Base-by-base conservation (phyloP, 2,329 filamentous ascomycete species). In the Colletotrichum euphorbiae region DNA sequence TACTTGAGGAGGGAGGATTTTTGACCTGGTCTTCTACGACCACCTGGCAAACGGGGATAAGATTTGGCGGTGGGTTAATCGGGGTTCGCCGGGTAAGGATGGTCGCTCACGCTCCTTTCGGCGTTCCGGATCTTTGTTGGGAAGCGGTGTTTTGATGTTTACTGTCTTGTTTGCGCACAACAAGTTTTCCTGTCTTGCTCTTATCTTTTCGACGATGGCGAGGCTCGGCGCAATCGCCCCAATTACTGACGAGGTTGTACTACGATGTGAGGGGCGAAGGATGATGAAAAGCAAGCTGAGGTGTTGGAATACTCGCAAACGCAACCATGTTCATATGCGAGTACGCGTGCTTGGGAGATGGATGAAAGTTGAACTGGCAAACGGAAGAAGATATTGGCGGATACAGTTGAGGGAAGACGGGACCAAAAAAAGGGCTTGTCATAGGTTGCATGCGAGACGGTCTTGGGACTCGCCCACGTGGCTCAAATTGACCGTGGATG, bases 51-150 rank as follows among this genome's bases (percentile, higher is more conserved):
- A 38, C 45, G 46, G 42, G 61, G 33, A 43, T 38, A 46, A 48
- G 42, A 43, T 28, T 48, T 21, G 40, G 33, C 33, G 61, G 54
- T 33, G 17, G 48, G 33, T 51, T 67, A 62, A 69, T 70, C 13
- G 67, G 50, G 58, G 51, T 56, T 48, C 55, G 62, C 67, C 67
- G 51, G 62, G 45, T 56, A 50, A 51, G 56, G 55, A 45, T 38
- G 56, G 67, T 60, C 60, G 45, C 60, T 70, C 48, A 70, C 68
- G 61, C 70, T 71, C 70, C 64, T 69, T 71, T 55, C 50, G 68
- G 70, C 64, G 68, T 70, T 70, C 59, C 38, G 57, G 62, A 40
- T 58, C 28, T 51, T 69, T 55, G 43, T 69, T 36, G 62, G 50
- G 51, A 56, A 67, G 62, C 63, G 67, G 67, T 67, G 57, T 70